Evolutionary conservation across 2,329 filamentous ascomycete genomes (phyloP), one percentile per base, ranked within the genome.

Genomic region (Shiraia sp.): DNA sequence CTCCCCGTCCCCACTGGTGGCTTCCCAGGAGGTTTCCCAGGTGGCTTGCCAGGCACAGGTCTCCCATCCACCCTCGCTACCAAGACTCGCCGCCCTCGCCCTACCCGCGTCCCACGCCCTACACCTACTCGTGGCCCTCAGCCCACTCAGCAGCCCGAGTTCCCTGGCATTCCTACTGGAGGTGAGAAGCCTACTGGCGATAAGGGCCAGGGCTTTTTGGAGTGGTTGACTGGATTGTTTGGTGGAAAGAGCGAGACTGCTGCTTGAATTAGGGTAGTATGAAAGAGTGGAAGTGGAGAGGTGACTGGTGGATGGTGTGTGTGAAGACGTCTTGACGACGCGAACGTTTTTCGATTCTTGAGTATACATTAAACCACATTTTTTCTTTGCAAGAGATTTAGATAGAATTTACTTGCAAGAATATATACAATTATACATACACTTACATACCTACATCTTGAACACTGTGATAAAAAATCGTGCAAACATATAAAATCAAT

Each of bases 21-120:
- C 13, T 14, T 13, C 31, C 44, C 14, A 47, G 13, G 32, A 25
- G 32, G 42, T 39, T 35, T 40, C 25, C 28, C 16, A 22, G 19
- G 19, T 5, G 8, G 19, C 19, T 22, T 22, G 4, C 19, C 19
- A 22, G 19, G 19, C 19, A 22, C 8, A 22, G 4, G 12, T 15
- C 29, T 14, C 29, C 29, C 29, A 4, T 15, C 29, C 9, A 31
- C 29, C 10, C 29, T 31, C 15, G 12, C 29, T 31, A 31, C 29
- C 4, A 14, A 10, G 9, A 31, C 29, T 17, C 29, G 29, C 15
- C 9, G 13, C 25, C 17, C 36, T 23, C 26, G 15, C 26, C 10
- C 32, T 15, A 13, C 32, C 2, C 16, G 25, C 25, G 16, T 10
- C 25, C 16, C 22, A 24, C 29, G 29, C 10, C 14, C 29, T 14